These are phyloP conservation scores for Calonectria montana DNA, from an alignment of 2,329 filamentous ascomycete genomes.

Conservation along the genomic window DNA sequence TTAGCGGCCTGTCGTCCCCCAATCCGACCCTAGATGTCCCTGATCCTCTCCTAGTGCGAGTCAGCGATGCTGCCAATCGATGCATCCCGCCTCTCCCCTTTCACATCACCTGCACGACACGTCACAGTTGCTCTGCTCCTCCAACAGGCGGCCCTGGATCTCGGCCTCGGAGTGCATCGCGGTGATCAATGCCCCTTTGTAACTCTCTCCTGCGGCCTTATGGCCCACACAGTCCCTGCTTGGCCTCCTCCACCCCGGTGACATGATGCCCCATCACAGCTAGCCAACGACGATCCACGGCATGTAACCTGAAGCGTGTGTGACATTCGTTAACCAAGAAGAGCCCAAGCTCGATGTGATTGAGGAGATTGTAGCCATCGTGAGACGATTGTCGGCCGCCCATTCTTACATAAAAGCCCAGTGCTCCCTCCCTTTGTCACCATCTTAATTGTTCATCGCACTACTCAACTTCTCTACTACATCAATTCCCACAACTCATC, in stretches of 20 bases:
- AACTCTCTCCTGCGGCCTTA: slow-evolving; percentile 19
- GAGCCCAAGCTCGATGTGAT: slow-evolving; percentile 14
- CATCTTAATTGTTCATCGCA: not conserved
- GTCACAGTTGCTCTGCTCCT: slow-evolving; percentile 33
- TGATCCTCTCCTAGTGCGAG: slow-evolving; percentile 35
- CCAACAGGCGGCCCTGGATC: slow-evolving; percentile 17
- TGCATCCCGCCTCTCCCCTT: slow-evolving; percentile 32
- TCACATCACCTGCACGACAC: slow-evolving; percentile 38
- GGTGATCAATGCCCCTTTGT: slow-evolving; percentile 27
- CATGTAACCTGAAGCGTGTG: slow-evolving; percentile 1
- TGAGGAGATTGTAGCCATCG: slow-evolving; percentile 1
- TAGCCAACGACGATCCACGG: slow-evolving; percentile 34
- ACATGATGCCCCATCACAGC: slow-evolving; percentile 30
- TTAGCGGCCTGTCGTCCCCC: slow-evolving; percentile 9
- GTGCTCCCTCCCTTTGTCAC: not conserved
- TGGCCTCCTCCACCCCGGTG: slow-evolving; percentile 14
- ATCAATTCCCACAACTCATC: not conserved
- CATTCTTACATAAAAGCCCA: slow-evolving; percentile 13
- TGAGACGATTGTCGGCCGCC: slow-evolving; percentile 5
- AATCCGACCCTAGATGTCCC: slow-evolving; percentile 14
- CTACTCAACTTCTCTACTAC: not conserved
- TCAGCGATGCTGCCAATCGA: slow-evolving; percentile 37
- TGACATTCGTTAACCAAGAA: slow-evolving; percentile 4
- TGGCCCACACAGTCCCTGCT: slow-evolving; percentile 14
- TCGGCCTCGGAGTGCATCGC: slow-evolving; percentile 15